These are phyloP conservation scores for Sicyos baderoa DNA, from an alignment of 306 rosid species.

Conservation along the genomic window DNA sequence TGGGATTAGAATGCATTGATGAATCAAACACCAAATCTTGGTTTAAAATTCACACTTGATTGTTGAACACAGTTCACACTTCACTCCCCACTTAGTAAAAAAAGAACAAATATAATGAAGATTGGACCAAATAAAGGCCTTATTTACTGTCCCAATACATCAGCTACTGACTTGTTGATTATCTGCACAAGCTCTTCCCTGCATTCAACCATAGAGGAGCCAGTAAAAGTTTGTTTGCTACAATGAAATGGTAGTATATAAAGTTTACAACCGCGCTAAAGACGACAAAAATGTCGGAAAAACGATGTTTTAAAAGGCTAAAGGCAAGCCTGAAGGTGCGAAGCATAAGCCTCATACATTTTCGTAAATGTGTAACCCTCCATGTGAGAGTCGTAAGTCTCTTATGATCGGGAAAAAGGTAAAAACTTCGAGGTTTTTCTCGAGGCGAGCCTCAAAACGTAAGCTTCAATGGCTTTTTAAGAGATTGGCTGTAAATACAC, in stretches of 20 bases:
- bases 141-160: slow-evolving; percentile 56
- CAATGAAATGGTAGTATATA: background rate
- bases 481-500: background rate
- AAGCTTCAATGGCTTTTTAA: too few relatives aligned
- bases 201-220: slow-evolving; percentile 22
- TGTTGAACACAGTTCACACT: background rate
- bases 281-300: too few relatives aligned
- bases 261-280: background rate
- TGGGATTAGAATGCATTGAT: slow-evolving; percentile 4
- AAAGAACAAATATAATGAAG: background rate
- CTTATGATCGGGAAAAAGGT: too few relatives aligned
- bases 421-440: too few relatives aligned
- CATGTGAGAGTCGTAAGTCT: too few relatives aligned
- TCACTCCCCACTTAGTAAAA: background rate
- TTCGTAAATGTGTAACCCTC: too few relatives aligned
- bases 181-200: slow-evolving; percentile 74
- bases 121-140: background rate
- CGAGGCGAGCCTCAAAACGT: too few relatives aligned
- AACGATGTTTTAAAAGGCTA: too few relatives aligned
- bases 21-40: background rate
- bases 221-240: background rate
- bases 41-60: slow-evolving; percentile 3
- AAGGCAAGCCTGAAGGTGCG: too few relatives aligned
- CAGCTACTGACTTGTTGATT: slow-evolving; percentile 44
- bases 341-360: too few relatives aligned